These are phyloP conservation scores for Mangifera indica DNA, from an alignment of 345 rosid genomes.

Conservation along the genomic window DNA sequence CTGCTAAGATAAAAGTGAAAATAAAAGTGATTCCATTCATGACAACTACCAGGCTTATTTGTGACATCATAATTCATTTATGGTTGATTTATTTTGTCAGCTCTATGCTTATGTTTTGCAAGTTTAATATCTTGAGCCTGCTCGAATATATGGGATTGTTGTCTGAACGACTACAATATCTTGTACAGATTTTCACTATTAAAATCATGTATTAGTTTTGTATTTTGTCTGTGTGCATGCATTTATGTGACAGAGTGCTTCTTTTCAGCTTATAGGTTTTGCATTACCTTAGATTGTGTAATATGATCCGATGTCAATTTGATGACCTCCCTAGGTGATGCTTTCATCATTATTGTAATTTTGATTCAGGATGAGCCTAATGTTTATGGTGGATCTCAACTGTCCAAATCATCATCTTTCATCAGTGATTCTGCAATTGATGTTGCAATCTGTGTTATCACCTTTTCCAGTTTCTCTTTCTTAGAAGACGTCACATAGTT, in stretches of 20 bases:
- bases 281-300: neutral
- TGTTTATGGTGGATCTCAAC: neutral
- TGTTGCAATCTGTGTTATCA: neutral
- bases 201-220: neutral
- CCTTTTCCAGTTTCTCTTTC: neutral
- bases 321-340: neutral
- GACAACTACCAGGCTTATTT: neutral
- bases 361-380: neutral
- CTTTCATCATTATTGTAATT: neutral
- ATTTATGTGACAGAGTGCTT: neutral
- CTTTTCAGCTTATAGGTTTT: neutral
- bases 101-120: neutral
- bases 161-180: neutral
- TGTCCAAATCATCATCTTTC: neutral
- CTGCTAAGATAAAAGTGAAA: neutral
- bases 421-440: neutral
- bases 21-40: neutral
- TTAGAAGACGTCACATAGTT: neutral
- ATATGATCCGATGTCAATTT: neutral
- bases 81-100: neutral
- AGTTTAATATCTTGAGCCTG: neutral
- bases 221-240: neutral
- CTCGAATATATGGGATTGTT: neutral
- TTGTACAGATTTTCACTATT: neutral
- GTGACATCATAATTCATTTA: neutral